A percentile compares a stretch with the other conserved stretches of the same genome.
Evolutionary conservation across 2,329 filamentous ascomycete species (phyloP).

Genomic region (Apiospora kogelbergensis): DNA sequence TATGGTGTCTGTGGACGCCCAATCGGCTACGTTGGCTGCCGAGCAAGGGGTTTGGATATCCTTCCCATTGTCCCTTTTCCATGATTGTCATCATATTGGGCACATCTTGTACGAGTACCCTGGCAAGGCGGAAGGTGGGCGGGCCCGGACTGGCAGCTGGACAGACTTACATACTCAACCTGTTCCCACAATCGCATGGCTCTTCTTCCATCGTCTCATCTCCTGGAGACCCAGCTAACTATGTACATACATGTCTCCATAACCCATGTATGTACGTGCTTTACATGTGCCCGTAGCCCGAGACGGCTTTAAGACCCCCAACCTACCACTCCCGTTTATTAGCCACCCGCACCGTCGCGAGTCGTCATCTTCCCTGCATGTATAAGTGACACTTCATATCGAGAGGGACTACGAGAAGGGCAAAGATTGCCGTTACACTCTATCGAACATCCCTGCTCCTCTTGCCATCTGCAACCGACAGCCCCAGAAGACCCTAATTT

Average conservation of each 20-base stretch:
- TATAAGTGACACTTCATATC: constrained; percentile 27
- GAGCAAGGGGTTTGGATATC: neutral
- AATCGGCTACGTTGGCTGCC: constrained; percentile 4
- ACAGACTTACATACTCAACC: neutral
- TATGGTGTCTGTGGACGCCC: neutral
- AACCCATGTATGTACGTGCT: constrained; percentile 6
- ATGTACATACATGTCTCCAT: neutral
- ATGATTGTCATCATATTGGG: neutral
- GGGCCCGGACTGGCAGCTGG: neutral
- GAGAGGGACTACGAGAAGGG: constrained; percentile 30
- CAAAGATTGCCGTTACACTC: constrained; percentile 34
- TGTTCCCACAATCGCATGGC: constrained; percentile 5
- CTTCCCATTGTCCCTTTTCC: neutral
- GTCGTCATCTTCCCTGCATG: constrained; percentile 29
- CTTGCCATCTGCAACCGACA: constrained; percentile 29
- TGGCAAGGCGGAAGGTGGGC: neutral
- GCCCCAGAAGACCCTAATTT: constrained; percentile 27
- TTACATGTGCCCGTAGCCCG: constrained; percentile 7
- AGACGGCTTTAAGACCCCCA: constrained; percentile 11
- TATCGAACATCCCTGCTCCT: constrained; percentile 25
- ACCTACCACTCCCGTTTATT: constrained; percentile 16
- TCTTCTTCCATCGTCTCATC: constrained; percentile 12
- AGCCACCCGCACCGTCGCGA: constrained; percentile 28
- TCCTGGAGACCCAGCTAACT: constrained; percentile 14
- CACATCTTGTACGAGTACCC: constrained; percentile 3